A percentile compares a stretch with the other conserved stretches of the same genome.
Evolutionary conservation across 2,329 filamentous ascomycete species (phyloP).

Genomic region (Ceratocystis destructans): DNA sequence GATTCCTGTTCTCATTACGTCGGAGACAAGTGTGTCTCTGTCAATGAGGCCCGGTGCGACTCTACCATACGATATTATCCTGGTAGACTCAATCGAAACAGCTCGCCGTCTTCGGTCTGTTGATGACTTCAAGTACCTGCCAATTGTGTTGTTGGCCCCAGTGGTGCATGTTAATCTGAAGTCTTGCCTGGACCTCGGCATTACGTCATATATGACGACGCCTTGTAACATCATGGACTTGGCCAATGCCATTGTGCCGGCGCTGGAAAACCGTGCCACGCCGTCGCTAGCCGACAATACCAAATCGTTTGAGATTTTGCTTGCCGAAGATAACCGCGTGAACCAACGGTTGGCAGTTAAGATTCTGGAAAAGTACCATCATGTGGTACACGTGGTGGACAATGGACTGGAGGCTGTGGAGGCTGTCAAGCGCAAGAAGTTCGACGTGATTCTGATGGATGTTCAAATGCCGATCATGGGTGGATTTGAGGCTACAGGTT

Average conservation of each 20-base stretch:
- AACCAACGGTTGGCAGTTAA: constrained; percentile 94
- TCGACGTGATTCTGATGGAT: constrained; percentile 97
- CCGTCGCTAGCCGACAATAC: constrained; percentile 87
- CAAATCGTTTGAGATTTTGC: constrained; percentile 84
- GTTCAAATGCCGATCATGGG: constrained; percentile 99
- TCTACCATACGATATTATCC: constrained; percentile 81
- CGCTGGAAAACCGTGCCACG: constrained; percentile 81
- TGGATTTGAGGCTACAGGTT: constrained; percentile 90
- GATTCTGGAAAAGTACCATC: constrained; percentile 93
- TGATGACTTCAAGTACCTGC: constrained; percentile 95
- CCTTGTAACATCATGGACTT: constrained; percentile 89
- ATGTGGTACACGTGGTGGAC: constrained; percentile 80
- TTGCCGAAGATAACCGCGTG: constrained; percentile 94
- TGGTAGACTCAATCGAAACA: constrained; percentile 86
- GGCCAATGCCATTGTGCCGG: constrained; percentile 90
- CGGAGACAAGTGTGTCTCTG: constrained; percentile 51
- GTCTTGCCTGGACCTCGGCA: constrained; percentile 83
- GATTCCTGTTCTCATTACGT: constrained; percentile 69
- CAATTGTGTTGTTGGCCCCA: constrained; percentile 82
- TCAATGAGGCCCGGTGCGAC: constrained; percentile 41
- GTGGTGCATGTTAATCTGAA: constrained; percentile 84
- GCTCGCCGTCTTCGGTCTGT: constrained; percentile 73
- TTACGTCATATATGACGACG: constrained; percentile 98
- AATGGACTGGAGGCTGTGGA: constrained; percentile 91
- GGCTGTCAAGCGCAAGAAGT: constrained; percentile 80